Base-by-base conservation (phyloP, 2,329 filamentous ascomycete genomes). In the Stemphylium vesicarium region DNA sequence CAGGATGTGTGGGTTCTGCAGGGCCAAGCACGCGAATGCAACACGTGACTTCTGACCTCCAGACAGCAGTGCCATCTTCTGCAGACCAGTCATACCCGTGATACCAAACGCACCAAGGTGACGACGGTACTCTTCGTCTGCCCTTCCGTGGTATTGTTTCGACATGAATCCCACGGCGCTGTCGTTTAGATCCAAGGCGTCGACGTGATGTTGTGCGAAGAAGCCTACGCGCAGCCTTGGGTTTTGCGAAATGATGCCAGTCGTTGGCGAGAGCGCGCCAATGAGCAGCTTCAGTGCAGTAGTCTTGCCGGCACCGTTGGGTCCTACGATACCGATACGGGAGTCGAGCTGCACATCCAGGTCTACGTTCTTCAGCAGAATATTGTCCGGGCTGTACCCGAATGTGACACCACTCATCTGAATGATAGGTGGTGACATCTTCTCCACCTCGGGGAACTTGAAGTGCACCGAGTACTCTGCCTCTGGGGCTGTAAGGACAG, bases 31-130 rank as follows among this genome's bases (percentile, higher is more conserved):
- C n/a, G 95, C 94, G 77, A 99, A 99, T 7, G 95, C 95, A 2
- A 99, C 95, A 81, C 95, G 91, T 46, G 93, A 98, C 77, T 99
- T 99, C 74, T 99, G 95, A 81, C 95, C 95, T 83, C 95, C 95
- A 12, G 95, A 99, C 4, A 99, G 80, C 44, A 97, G 78, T 37
- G 80, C 94, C 89, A 99, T 96, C 80, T 96, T 96, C 74, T 99
- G 95, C 50, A 99, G 83, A 70, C 94, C 94, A 4, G 94, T 98
- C 76, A 93, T 99, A 64, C 95, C 95, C 0, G 95, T 99, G 64
- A 88, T 88, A 72, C 86, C 86, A 65, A 88, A 88, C 24, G 95
- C 95, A 69, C 95, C 95, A 13, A 99, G 85, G 76, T 97, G 92
- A 41, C 95, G 86, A 56, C 95, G 91, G 78, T 99, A 99, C 75